Evolutionary conservation across 768 basidiomycete species (phyloP).

Genomic region (Leccinellum rugosiceps): DNA sequence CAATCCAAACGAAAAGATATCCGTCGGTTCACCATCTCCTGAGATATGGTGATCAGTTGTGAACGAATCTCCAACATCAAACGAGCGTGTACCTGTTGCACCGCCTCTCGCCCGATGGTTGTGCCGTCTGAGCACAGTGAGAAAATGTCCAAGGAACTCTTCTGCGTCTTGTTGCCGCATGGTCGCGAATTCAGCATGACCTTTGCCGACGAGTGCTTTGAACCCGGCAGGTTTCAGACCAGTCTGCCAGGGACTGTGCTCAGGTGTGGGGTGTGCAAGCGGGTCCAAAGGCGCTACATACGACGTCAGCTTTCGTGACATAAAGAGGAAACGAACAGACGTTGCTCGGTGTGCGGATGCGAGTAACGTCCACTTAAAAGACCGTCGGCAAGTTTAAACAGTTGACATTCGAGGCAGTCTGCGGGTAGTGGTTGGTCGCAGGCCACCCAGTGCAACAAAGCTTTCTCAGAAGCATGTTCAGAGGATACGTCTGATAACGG

Average conservation of each 20-base stretch:
- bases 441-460: constrained; percentile 49
- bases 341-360: constrained; percentile 44
- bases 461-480: constrained; percentile 26
- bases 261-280: constrained; percentile 29
- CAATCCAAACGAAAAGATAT: constrained; percentile 73
- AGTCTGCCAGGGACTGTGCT: constrained; percentile 48
- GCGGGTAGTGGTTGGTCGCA: constrained; percentile 74
- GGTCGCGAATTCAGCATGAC: constrained; percentile 91
- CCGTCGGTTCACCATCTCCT: constrained; percentile 57
- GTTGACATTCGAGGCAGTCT: constrained; percentile 91
- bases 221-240: constrained; percentile 82
- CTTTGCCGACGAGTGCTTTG: constrained; percentile 87
- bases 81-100: constrained; percentile 28
- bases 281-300: constrained; percentile 29
- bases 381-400: constrained; percentile 90
- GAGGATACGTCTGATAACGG: constrained; percentile 10
- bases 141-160: constrained; percentile 84
- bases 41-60: neutral
- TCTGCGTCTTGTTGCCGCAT: constrained; percentile 98
- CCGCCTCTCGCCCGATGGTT: constrained; percentile 45
- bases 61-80: neutral
- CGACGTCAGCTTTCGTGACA: constrained; percentile 9
- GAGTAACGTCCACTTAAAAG: constrained; percentile 92
- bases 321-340: constrained; percentile 11
- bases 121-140: constrained; percentile 70